Conservation (phyloP, 208 protist genomes). For the Trichomonas gallinae region DNA sequence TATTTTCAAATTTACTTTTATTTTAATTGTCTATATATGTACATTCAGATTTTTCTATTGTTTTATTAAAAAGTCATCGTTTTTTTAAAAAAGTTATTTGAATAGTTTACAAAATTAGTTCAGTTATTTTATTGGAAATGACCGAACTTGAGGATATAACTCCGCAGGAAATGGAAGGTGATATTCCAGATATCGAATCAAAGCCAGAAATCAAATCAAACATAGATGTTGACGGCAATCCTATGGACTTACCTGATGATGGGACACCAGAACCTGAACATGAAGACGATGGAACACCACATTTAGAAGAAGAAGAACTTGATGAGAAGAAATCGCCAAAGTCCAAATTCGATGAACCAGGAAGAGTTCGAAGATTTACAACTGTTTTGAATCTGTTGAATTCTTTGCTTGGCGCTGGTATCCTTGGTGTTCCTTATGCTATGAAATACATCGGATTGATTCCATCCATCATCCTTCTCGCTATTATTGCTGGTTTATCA, state of each 20-base stretch:
- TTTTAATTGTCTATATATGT: too few relatives aligned
- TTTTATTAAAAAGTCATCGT: too few relatives aligned
- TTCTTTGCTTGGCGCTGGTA: background rate
- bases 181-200: background rate
- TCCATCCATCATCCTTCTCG: background rate
- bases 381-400: background rate
- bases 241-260: background rate
- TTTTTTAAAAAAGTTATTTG: too few relatives aligned
- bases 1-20: too few relatives aligned
- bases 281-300: background rate
- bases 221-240: background rate
- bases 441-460: background rate
- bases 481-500: background rate
- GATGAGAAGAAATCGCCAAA: background rate
- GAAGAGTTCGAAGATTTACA: background rate
- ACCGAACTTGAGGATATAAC: background rate
- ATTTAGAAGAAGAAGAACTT: background rate
- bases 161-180: background rate
- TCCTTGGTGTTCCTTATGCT: background rate
- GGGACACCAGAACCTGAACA: background rate
- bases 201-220: background rate
- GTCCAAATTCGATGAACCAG: background rate
- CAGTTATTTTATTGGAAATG: background rate
- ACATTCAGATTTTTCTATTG: too few relatives aligned
- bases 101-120: too few relatives aligned